phyloP scores from a whole-genome alignment of 495 filamentous ascomycete species.

The Penicillium coprophilum region DNA sequence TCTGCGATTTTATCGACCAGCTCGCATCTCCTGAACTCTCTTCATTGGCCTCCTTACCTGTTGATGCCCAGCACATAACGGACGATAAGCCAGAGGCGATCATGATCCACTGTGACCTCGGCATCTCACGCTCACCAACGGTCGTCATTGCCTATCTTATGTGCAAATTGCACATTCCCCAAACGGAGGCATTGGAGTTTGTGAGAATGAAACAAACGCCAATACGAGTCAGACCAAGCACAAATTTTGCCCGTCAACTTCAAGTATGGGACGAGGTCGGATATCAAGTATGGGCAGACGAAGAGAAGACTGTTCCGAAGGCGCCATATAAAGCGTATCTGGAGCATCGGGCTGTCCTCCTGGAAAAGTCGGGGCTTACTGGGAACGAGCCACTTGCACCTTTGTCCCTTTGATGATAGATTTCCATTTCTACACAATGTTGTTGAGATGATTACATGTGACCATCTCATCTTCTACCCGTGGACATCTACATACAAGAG shows the following conservation, averaged over 20 bases:
- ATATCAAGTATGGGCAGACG: constrained; percentile 38
- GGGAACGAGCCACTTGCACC: not conserved
- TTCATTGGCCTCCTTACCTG: constrained; percentile 18
- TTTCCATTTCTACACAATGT: not conserved
- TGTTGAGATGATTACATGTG: not conserved
- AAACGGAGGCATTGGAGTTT: not conserved
- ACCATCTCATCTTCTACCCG: not conserved
- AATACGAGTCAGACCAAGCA: not conserved
- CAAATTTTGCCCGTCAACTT: not conserved
- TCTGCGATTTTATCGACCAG: constrained; percentile 44
- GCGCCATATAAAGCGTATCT: constrained; percentile 29
- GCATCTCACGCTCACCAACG: constrained; percentile 40
- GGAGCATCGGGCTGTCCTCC: constrained; percentile 14
- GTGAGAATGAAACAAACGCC: not conserved
- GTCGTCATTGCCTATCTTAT: constrained; percentile 21
- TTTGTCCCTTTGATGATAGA: not conserved
- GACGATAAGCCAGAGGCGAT: constrained; percentile 22
- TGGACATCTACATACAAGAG: no score
- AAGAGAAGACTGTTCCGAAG: constrained; percentile 30
- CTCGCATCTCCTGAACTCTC: constrained; percentile 25
- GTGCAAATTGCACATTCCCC: not conserved
- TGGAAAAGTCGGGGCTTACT: not conserved
- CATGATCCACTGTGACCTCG: constrained; percentile 37
- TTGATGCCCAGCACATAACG: constrained; percentile 15
- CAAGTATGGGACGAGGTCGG: constrained; percentile 10